Base-by-base conservation (phyloP, 306 rosid genomes). In the Vigna hirtella region DNA sequence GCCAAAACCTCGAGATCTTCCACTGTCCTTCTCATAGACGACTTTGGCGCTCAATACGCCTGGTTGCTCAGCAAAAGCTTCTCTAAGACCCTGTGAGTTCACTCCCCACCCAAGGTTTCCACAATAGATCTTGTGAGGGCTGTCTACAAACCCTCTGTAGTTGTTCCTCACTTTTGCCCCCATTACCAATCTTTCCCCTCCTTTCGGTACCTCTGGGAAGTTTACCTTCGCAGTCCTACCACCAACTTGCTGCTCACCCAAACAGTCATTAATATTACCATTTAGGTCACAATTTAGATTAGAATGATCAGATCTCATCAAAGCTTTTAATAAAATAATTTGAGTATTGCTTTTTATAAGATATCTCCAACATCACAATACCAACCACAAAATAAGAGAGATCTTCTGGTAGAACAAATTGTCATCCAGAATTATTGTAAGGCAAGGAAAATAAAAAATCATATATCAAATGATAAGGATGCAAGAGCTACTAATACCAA, bases 81-180 rank as follows among this genome's bases (percentile, higher is more conserved):
- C 97, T 79, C 80, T 84, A 16, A 95, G 96, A 77, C 83, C 88
- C 86, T 87, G 85, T 40, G 99, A 91, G 73, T 88, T 89, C 53
- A 95, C 73, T 22, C 86, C 72, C 99, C 98, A 95, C 14, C 93
- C 90, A 75, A 95, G 99, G 83, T 95, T 95, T 69, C 99, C 99
- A 6, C 96, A 97, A 80, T 93, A 93, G 65, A 95, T 78, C 83
- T 91, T 93, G 77, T 95, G 86, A 81, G 99, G 97, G 72, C 97
- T 91, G 78, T 93, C 97, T 49, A 88, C 72, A 70, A 86, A 95
- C 81, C 88, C 88, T 82, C 79, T 89, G 87, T 79, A 77, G 84
- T 73, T 78, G 83, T 62, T 72, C 78, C 89, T 65, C 11, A 85
- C 51, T 86, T 58, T 88, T 8, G 91, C 88, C 14, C 93, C 90